phyloP scores from a whole-genome alignment of 2,329 filamentous ascomycete genomes.

The Grosmannia huntii region DNA sequence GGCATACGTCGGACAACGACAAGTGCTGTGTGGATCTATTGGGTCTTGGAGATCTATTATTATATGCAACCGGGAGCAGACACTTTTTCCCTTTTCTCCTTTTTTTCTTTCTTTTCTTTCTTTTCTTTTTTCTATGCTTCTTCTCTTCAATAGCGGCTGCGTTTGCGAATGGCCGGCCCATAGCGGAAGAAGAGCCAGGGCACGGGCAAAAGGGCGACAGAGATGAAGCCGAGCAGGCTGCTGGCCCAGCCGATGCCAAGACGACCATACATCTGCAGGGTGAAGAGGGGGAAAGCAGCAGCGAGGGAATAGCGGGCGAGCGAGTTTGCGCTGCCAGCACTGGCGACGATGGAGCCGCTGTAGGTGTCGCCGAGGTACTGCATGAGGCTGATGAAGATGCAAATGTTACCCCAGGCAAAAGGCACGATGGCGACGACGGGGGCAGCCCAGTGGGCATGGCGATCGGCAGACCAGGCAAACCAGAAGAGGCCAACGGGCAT shows the following conservation, averaged over 20 bases:
- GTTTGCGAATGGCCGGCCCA: constrained; percentile 27
- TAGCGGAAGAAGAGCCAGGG: constrained; percentile 40
- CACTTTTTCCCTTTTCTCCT: too few species aligned
- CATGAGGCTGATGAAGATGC: constrained; percentile 40
- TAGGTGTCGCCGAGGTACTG: constrained; percentile 46
- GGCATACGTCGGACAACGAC: background rate
- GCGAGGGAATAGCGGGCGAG: constrained; percentile 42
- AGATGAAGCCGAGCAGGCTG: constrained; percentile 33
- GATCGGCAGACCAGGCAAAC: constrained; percentile 44
- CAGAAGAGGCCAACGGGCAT: constrained; percentile 43
- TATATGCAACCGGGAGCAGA: background rate
- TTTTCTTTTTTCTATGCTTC: too few species aligned
- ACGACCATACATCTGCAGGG: constrained; percentile 37
- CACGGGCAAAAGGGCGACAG: constrained; percentile 33
- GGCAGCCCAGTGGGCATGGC: constrained; percentile 34
- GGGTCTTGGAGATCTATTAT: background rate
- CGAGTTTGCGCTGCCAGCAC: constrained; percentile 45
- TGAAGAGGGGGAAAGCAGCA: constrained; percentile 47
- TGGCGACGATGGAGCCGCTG: constrained; percentile 40
- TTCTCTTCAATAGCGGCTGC: constrained; percentile 21
- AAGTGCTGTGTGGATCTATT: background rate
- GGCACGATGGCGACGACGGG: constrained; percentile 37
- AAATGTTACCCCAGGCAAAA: constrained; percentile 48
- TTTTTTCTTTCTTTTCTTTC: too few species aligned
- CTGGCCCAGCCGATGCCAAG: constrained; percentile 34